These are phyloP conservation scores for Selenicereus undatus DNA, from an alignment of 148 eudicot species.

Conservation along the genomic window DNA sequence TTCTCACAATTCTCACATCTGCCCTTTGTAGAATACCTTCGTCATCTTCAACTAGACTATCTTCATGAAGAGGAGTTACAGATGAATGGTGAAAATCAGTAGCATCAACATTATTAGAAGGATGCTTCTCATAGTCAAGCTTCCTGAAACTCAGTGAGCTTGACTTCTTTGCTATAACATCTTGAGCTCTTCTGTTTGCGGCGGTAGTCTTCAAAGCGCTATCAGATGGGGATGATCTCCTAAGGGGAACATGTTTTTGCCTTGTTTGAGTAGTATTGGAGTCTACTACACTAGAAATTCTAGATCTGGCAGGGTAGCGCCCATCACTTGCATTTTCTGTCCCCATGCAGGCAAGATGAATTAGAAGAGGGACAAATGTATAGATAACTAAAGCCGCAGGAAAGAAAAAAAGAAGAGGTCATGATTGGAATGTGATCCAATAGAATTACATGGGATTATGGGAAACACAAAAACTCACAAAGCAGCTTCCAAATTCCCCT, in stretches of 20 bases:
- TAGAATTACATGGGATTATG: neutral
- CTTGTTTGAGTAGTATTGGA: slow-evolving; percentile 42
- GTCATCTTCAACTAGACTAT: slow-evolving; percentile 22
- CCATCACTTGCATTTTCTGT: slow-evolving; percentile 73
- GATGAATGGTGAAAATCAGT: slow-evolving; percentile 31
- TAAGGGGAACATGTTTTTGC: slow-evolving; percentile 30
- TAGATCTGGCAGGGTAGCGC: slow-evolving; percentile 44
- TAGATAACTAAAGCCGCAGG: neutral
- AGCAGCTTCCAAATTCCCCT: neutral
- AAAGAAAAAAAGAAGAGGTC: neutral
- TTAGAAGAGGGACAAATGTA: slow-evolving; percentile 3
- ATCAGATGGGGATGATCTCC: slow-evolving; percentile 38
- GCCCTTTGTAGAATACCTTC: slow-evolving; percentile 24
- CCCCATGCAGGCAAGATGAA: slow-evolving; percentile 2
- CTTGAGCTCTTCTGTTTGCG: slow-evolving; percentile 40
- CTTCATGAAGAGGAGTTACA: slow-evolving; percentile 29
- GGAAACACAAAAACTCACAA: neutral
- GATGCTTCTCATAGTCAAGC: slow-evolving; percentile 50
- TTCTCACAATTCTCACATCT: slow-evolving; percentile 28
- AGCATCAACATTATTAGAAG: slow-evolving; percentile 33
- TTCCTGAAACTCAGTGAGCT: slow-evolving; percentile 55
- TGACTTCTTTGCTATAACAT: slow-evolving; percentile 36
- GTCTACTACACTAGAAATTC: slow-evolving; percentile 28
- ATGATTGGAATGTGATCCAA: neutral
- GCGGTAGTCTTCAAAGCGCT: slow-evolving; percentile 51